Conservation (phyloP, 176 grass and related monocot genomes). For the Carex parvula region DNA sequence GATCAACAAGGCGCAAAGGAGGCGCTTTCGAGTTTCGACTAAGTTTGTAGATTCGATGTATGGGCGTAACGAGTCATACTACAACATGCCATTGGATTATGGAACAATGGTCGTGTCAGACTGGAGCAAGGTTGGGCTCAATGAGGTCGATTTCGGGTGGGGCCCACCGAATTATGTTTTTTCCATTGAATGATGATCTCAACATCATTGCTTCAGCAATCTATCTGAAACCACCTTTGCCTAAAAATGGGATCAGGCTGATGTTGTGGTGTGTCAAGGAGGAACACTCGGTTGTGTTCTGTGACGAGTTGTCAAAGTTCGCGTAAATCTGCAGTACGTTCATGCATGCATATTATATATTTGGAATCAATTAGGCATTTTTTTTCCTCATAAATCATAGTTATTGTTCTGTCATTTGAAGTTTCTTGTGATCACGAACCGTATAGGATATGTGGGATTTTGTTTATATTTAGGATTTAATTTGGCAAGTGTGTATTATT, state of each 20-base stretch:
- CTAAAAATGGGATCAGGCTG: slow-evolving; percentile 63
- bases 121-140: slow-evolving; percentile 68
- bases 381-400: too few species aligned
- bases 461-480: too few species aligned
- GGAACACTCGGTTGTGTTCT: slow-evolving; percentile 45
- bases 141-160: slow-evolving; percentile 62
- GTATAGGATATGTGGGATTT: too few species aligned
- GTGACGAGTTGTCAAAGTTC: slow-evolving; percentile 46
- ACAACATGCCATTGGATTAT: slow-evolving; percentile 54
- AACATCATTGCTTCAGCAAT: slow-evolving; percentile 42
- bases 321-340: not conserved
- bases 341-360: too few species aligned
- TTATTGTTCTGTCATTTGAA: too few species aligned
- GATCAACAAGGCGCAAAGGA: slow-evolving; percentile 46
- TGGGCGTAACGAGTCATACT: slow-evolving; percentile 32
- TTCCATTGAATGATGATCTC: slow-evolving; percentile 51
- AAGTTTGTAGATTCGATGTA: slow-evolving; percentile 55
- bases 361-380: too few species aligned
- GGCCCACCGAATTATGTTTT: slow-evolving; percentile 52
- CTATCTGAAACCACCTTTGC: slow-evolving; percentile 58
- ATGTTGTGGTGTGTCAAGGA: slow-evolving; percentile 58
- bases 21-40: slow-evolving; percentile 9
- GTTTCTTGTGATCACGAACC: too few species aligned
- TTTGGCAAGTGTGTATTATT: too few species aligned
- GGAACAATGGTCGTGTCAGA: slow-evolving; percentile 60